phyloP scores from a whole-genome alignment of 192 early-diverging fungal species.

The Funneliformis mosseae region DNA sequence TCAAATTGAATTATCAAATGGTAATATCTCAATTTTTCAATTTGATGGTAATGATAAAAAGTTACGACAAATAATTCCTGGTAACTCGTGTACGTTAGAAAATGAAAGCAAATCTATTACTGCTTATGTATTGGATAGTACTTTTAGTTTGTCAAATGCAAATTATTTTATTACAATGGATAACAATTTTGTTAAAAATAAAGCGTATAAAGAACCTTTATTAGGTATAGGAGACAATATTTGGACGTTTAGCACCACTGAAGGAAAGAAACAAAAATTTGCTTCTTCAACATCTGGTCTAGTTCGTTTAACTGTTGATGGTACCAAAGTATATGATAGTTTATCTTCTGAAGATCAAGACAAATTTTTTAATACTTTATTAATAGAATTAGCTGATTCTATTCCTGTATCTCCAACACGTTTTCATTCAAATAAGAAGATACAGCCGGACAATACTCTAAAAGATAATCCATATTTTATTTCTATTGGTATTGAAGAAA shows the following conservation, averaged over 20 bases:
- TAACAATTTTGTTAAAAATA: conserved; percentile 10
- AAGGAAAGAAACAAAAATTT: background rate
- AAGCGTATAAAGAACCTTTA: background rate
- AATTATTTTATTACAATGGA: background rate
- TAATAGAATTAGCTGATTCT: background rate
- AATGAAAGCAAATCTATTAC: background rate
- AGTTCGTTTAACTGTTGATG: background rate
- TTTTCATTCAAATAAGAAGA: background rate
- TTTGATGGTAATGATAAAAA: background rate
- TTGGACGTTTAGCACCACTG: background rate
- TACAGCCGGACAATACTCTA: background rate
- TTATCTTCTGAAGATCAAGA: too few relatives aligned
- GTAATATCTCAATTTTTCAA: conserved; percentile 19
- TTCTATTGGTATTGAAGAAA: background rate
- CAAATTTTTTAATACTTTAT: background rate
- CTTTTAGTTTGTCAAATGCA: background rate
- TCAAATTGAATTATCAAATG: background rate
- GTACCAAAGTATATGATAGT: background rate
- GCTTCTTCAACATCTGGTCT: background rate
- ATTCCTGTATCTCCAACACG: background rate
- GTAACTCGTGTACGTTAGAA: background rate
- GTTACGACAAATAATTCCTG: conserved; percentile 2
- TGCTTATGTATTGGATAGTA: background rate
- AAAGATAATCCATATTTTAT: background rate
- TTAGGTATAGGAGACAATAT: background rate